Evolutionary conservation across 495 filamentous ascomycete genomes (phyloP), one percentile per base, ranked within the genome.

Genomic region (Podospora australis): DNA sequence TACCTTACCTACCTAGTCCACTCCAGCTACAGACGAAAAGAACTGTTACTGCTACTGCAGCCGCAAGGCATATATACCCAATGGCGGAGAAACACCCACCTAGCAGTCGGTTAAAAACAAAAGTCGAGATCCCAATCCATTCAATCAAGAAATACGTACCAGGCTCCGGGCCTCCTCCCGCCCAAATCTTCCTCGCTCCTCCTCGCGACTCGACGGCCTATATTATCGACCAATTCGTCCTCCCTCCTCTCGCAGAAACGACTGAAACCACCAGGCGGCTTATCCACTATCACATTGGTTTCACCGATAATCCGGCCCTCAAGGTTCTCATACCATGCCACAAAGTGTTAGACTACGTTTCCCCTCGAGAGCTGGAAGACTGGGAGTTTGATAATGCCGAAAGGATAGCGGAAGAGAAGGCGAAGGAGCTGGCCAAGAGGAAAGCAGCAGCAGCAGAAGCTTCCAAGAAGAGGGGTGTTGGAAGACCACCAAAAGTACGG

Each of bases 331-430:
- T 76, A 8, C 62, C 67, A 0, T 66, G 64, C 50, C 50, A 66
- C 23, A 51, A 69, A 39, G 57, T 66, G 9, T 55, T 68, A 19
- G 66, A 74, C 2, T 76, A 74, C 44, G 67, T 74, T 42, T 72
- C 71, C 2, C 70, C 70, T 3, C 56, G 66, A 4, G 56, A 62
- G 39, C 38, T 73, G 11, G 72, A 76, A 46, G 64, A 72, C 5
- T 76, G 66, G 59, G 72, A 74, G 38, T 67, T 64, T 46, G 39
- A 49, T 6, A 44, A 56, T 2, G 45, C 51, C 14, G 57, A 71
- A 14, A 51, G 58, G 28, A 57, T 55, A 30, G 60, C 66, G 35
- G 46, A 65, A 28, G 61, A 64, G 20, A 44, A 53, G 16, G 54
- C 43, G 9, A 19, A 26, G 13, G n/a, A 19, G 23, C 17, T 32